Conservation (phyloP, 2,329 filamentous ascomycete genomes). For the Neurospora sp. region DNA sequence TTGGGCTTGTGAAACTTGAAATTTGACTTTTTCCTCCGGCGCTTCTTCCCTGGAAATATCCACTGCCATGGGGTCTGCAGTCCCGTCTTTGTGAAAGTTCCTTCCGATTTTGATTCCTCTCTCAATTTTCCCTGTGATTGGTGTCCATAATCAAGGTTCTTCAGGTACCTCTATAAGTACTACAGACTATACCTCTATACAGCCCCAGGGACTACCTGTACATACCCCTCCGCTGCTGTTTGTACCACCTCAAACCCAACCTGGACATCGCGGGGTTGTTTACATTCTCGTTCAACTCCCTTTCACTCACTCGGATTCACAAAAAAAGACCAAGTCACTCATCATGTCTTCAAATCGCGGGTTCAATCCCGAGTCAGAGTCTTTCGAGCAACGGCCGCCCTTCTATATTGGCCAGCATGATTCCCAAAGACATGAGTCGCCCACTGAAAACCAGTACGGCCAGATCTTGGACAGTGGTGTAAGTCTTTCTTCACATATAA, state of each 20-base stretch:
- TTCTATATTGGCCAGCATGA: constrained; percentile 73
- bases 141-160: background rate
- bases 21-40: background rate
- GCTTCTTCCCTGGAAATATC: background rate
- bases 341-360: constrained; percentile 14
- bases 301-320: background rate
- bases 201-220: background rate
- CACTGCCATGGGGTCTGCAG: background rate
- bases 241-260: background rate
- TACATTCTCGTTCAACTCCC: background rate
- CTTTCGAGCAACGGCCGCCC: constrained; percentile 25
- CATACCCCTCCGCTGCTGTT: background rate
- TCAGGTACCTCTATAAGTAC: background rate
- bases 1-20: background rate
- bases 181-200: background rate
- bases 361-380: constrained; percentile 21
- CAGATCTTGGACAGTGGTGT: constrained; percentile 61
- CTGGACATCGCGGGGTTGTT: background rate
- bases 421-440: constrained; percentile 47
- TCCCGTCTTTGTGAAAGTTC: background rate
- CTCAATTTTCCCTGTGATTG: background rate
- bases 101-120: background rate
- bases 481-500: constrained; percentile 27
- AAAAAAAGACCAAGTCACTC: background rate
- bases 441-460: constrained; percentile 54